Percentiles rank a stretch among this genome's conserved stretches.
phyloP scores from a whole-genome alignment of 2,329 filamentous ascomycete species.

The Thielaviopsis punctulata region DNA sequence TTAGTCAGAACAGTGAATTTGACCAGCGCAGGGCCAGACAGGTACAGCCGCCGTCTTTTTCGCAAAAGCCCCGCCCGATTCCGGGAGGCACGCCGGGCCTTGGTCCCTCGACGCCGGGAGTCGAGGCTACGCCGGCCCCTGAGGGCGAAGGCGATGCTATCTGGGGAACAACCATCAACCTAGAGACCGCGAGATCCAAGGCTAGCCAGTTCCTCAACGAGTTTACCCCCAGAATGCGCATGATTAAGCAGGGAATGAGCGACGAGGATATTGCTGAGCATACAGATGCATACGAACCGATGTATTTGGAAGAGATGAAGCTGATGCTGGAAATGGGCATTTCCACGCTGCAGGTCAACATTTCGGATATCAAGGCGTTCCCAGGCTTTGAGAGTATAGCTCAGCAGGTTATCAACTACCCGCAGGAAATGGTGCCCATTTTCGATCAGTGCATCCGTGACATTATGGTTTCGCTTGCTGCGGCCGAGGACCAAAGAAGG shows the following conservation, averaged over 20 bases:
- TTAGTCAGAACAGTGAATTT: slow-evolving; percentile 38
- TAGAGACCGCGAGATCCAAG: slow-evolving; percentile 60
- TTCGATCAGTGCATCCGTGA: slow-evolving; percentile 95
- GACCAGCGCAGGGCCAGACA: slow-evolving; percentile 3
- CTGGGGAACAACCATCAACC: slow-evolving; percentile 94
- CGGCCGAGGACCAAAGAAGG: slow-evolving; percentile 51
- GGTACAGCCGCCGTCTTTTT: slow-evolving; percentile 9
- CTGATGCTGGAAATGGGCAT: slow-evolving; percentile 81
- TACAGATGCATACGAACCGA: slow-evolving; percentile 58
- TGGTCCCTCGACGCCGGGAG: slow-evolving; percentile 7
- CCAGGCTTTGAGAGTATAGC: slow-evolving; percentile 84
- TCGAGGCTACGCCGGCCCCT: slow-evolving; percentile 32
- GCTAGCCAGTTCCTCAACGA: slow-evolving; percentile 75
- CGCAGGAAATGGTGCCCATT: slow-evolving; percentile 86
- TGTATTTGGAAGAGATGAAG: slow-evolving; percentile 72
- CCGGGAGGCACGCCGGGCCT: slow-evolving; percentile 10
- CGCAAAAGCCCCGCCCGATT: slow-evolving; percentile 22
- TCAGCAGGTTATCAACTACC: slow-evolving; percentile 88
- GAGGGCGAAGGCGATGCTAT: slow-evolving; percentile 56
- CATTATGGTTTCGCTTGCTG: slow-evolving; percentile 76
- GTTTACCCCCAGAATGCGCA: slow-evolving; percentile 82
- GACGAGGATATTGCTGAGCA: slow-evolving; percentile 54
- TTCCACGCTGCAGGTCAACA: slow-evolving; percentile 71
- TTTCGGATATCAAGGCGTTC: slow-evolving; percentile 79
- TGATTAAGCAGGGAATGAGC: slow-evolving; percentile 74